phyloP scores from a whole-genome alignment of 208 protist species.

The Trypanosoma cruzi region DNA sequence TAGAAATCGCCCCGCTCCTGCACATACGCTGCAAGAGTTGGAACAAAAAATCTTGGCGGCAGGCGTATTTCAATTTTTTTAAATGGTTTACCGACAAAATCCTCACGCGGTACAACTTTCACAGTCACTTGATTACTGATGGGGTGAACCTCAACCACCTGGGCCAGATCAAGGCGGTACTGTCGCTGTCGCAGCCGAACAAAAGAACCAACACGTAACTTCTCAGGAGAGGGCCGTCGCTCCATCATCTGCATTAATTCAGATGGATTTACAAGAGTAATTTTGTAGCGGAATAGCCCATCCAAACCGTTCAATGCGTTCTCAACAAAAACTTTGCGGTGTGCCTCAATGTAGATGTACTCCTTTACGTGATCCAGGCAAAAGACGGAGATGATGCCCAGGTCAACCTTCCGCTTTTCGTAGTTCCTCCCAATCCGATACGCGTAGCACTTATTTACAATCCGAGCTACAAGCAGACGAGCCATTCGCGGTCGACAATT shows the following conservation, averaged over 20 bases:
- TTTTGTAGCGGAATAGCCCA: constrained; percentile 84
- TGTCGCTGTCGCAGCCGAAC: constrained; percentile 82
- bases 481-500: constrained; percentile 87
- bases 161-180: constrained; percentile 86
- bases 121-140: constrained; percentile 66
- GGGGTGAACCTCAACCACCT: constrained; percentile 66
- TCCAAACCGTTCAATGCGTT: constrained; percentile 88
- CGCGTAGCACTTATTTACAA: constrained; percentile 93
- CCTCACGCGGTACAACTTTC: constrained; percentile 85
- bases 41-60: constrained; percentile 78
- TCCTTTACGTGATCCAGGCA: constrained; percentile 90
- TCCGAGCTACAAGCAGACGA: constrained; percentile 82
- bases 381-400: constrained; percentile 94
- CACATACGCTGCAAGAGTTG: constrained; percentile 61
- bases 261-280: constrained; percentile 80
- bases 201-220: constrained; percentile 75
- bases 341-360: constrained; percentile 93
- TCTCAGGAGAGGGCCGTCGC: constrained; percentile 60
- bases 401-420: constrained; percentile 74
- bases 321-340: constrained; percentile 89
- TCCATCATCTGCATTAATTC: constrained; percentile 93
- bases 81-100: constrained; percentile 85
- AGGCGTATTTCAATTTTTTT: constrained; percentile 70
- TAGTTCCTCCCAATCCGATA: constrained; percentile 85
- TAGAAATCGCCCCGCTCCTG: constrained; percentile 59